Conservation (phyloP, 2,329 filamentous ascomycete species). For the Chrysoporthe austroafricana region DNA sequence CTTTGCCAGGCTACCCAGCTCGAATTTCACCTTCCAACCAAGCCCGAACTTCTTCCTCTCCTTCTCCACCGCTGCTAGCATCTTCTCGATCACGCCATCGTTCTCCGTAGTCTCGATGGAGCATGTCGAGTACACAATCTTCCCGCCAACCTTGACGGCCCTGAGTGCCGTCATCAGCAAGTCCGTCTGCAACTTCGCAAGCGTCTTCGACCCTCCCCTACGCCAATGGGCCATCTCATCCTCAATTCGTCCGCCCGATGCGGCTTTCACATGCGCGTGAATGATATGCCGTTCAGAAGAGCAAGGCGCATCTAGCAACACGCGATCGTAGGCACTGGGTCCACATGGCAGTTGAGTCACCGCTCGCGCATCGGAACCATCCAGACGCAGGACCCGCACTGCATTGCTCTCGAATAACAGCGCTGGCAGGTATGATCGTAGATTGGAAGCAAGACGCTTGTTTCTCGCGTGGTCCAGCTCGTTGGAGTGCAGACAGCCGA, state of each 20-base stretch:
- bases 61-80: constrained; percentile 39
- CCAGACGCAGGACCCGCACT: constrained; percentile 34
- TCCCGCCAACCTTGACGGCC: constrained; percentile 40
- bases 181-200: constrained; percentile 40
- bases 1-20: constrained; percentile 19
- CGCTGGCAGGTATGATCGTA: constrained; percentile 34
- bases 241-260: constrained; percentile 35
- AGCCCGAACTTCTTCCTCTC: constrained; percentile 40
- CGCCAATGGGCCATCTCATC: constrained; percentile 45
- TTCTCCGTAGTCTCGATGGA: constrained; percentile 45
- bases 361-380: constrained; percentile 34
- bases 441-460: constrained; percentile 37
- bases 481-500: constrained; percentile 43
- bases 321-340: constrained; percentile 42
- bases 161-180: constrained; percentile 42
- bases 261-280: constrained; percentile 39
- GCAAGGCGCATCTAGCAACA: constrained; percentile 46
- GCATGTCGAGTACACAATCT: constrained; percentile 45
- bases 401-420: constrained; percentile 31
- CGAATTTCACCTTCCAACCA: constrained; percentile 38
- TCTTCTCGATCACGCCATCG: constrained; percentile 44
- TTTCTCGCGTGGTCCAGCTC: constrained; percentile 39
- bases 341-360: constrained; percentile 36
- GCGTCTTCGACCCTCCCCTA: constrained; percentile 39
- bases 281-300: constrained; percentile 46